Conservation (phyloP, 192 early-diverging fungal genomes). For the Coemansia sp. region DNA sequence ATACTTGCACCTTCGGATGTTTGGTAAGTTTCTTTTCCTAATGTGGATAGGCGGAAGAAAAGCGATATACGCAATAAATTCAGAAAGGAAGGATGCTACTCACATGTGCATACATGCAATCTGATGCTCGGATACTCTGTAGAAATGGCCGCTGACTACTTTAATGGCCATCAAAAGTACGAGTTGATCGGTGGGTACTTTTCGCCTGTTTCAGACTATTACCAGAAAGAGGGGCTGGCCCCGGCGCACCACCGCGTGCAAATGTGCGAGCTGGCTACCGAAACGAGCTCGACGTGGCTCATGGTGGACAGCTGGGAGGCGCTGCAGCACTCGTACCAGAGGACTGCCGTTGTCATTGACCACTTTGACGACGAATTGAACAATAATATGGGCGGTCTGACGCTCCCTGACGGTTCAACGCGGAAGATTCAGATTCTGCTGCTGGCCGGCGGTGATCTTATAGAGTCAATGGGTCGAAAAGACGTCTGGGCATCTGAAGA, state of each 20-base stretch:
- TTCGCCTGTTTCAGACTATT: constrained; percentile 93
- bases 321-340: constrained; percentile 71
- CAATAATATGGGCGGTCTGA: constrained; percentile 64
- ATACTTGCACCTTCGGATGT: constrained; percentile 96
- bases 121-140: neutral
- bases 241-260: constrained; percentile 80
- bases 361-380: constrained; percentile 94
- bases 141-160: constrained; percentile 93
- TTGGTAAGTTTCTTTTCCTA: constrained; percentile 67
- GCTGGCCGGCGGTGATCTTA: constrained; percentile 94
- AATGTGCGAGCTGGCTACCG: constrained; percentile 90
- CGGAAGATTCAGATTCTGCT: constrained; percentile 81
- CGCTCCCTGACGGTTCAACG: constrained; percentile 50
- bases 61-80: neutral
- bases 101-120: neutral
- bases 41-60: neutral
- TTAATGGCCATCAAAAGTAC: constrained; percentile 65
- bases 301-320: constrained; percentile 98
- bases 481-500: constrained; percentile 86
- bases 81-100: neutral
- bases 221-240: constrained; percentile 90
- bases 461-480: constrained; percentile 91
- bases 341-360: constrained; percentile 88
- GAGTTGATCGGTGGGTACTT: constrained; percentile 95
- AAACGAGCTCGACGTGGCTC: constrained; percentile 83